Evolutionary conservation across 305 asterid species (phyloP).

Genomic region (Rubia tinctorum): DNA sequence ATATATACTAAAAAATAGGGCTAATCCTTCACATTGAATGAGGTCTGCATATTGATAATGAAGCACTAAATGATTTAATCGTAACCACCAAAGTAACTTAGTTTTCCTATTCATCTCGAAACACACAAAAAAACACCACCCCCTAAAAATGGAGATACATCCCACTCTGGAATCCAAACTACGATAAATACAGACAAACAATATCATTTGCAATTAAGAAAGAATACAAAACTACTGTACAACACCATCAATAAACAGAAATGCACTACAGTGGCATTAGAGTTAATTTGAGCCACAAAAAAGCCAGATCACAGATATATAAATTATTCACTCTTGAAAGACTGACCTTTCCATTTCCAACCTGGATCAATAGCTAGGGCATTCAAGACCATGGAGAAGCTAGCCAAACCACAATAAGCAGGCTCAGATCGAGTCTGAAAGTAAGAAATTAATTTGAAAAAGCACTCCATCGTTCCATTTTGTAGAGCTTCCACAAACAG

Average conservation of each 20-base stretch:
- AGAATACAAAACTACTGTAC: background rate
- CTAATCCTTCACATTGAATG: background rate
- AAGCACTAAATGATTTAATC: background rate
- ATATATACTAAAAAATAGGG: background rate
- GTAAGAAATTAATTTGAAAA: conserved; percentile 83
- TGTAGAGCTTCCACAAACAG: conserved; percentile 82
- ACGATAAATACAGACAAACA: background rate
- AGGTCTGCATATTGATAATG: background rate
- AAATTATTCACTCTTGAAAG: background rate
- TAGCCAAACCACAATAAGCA: conserved; percentile 96
- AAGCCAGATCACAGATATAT: background rate
- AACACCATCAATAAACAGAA: background rate
- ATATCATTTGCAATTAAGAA: background rate
- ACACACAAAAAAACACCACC: background rate
- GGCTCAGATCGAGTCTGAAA: conserved; percentile 99
- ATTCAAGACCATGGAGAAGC: conserved; percentile 93
- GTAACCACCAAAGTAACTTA: background rate
- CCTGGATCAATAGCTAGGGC: conserved; percentile 98
- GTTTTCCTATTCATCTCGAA: too few relatives aligned
- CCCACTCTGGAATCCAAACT: background rate
- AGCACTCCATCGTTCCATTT: conserved; percentile 89
- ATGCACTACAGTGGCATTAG: background rate
- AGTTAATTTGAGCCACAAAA: background rate
- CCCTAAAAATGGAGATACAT: background rate
- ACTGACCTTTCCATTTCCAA: conserved; percentile 91